Base-by-base conservation (phyloP, 306 rosid species). In the Oemleria cerasiformis region DNA sequence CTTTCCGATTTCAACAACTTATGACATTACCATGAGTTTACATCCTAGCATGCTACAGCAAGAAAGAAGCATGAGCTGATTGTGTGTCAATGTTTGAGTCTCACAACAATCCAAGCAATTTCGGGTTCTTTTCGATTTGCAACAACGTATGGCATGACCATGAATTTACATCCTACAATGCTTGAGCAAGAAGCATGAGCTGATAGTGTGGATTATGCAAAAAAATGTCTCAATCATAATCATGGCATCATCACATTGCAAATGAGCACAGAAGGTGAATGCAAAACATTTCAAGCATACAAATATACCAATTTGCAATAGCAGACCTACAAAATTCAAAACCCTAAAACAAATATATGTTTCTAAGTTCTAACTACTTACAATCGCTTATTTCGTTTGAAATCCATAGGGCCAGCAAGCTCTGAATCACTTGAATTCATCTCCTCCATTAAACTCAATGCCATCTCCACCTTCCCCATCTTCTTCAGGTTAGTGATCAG, bases 391-490 rank as follows among this genome's bases (percentile, higher is more conserved):
- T 75, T 84, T 25, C 53, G 57, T 74, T 83, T 85, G 77, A 88
- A 87, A 77, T 85, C 88, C 59, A 21, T 63, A 5, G 90, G 85
- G 56, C 86, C 77, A 68, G 86, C 84, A 70, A 87, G 83, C 56
- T 73, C n/a, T 47, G 86, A 76, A 48, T 64, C 67, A 73, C 79
- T 58, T 60, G 86, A 87, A 76, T 84, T 81, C 96, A 89, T 74
- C 81, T 92, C 97, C 72, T 86, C 83, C 15, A 48, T 74, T 30
- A 90, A 77, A 73, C 57, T 59, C 79, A 70, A 55, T 51, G 91
- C 96, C 85, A 88, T 75, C 47, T 85, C 84, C 84, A 82, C 75
- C 84, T 79, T 92, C 76, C 90, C 91, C 53, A 68, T 75, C 82
- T 84, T 90, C 73, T 74, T 83, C 70, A 86, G 80, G 71, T 68